Base-by-base conservation (phyloP, 305 asterid genomes). In the Plantago lanceolata region DNA sequence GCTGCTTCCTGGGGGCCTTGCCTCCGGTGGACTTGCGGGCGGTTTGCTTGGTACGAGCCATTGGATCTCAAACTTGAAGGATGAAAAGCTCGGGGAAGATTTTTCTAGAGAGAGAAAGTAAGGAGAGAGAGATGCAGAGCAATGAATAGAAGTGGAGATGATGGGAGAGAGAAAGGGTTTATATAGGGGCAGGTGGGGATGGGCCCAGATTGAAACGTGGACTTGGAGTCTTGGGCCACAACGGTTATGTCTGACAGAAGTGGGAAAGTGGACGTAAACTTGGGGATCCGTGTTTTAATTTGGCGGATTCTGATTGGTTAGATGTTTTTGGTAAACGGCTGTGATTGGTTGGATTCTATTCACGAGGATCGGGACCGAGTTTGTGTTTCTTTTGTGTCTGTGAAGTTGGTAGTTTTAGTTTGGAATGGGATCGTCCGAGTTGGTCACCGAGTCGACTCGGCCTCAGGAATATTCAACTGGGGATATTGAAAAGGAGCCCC, bases 1-100 rank as follows among this genome's bases (percentile, higher is more conserved):
- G 81, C 63, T 83, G 86, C 78, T 83, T 83, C 68, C 89, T 70
- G 0, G 85, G 85, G 12, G 84, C 87, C 70, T 82, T 82, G 48
- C 87, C 85, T 8, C 87, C 87, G 54, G 84, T 79, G 0, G 87
- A 82, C 63, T 82, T 79, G 19, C 87, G 83, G 19, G 87, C 87
- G 7, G 89, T 83, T 50, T 83, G 89, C 84, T 83, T 83, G 0
- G 89, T 83, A 78, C 89, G 89, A 20, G 89, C 89, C 89, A 83
- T 83, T 1, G 48, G 29, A 79, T 48, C 31, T 48, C 19, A 35
- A 56, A 19, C n/a, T 61, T 3, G 4, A 17, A 28, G 52, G 12
- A 31, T 3, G 53, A 3, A 17, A 48, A 48, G 2, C 11, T 16
- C 2, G 3, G 21, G 45, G 4, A 58, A 15, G n/a, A 5, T 48